Conservation (phyloP, 768 basidiomycete genomes). For the Phylloporus arenicola region DNA sequence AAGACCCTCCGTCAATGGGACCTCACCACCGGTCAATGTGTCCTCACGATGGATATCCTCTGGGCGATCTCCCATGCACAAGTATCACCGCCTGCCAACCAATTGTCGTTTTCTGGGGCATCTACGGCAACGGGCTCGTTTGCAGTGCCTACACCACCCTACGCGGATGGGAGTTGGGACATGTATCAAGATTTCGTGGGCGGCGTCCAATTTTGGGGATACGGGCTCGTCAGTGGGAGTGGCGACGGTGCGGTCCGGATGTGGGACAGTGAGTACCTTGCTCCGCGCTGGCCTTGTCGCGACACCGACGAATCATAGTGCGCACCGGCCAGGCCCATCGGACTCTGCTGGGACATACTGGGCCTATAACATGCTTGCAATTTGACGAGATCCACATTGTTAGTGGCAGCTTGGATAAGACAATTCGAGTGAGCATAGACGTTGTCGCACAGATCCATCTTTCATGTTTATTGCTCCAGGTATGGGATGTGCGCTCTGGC, state of each 20-base stretch:
- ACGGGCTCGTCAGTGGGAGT: slow-evolving; percentile 93
- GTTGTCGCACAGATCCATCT: neutral
- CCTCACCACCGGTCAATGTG: slow-evolving; percentile 92
- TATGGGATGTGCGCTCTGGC: slow-evolving; percentile 95
- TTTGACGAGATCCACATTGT: slow-evolving; percentile 95
- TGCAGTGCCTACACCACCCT: slow-evolving; percentile 80
- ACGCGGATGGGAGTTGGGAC: slow-evolving; percentile 87
- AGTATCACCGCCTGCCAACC: slow-evolving; percentile 35
- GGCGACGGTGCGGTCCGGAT: slow-evolving; percentile 96
- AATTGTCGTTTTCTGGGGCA: slow-evolving; percentile 46
- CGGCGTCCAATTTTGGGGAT: slow-evolving; percentile 97
- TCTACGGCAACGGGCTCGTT: slow-evolving; percentile 60
- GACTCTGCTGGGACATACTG: slow-evolving; percentile 88
- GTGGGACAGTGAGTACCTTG: slow-evolving; percentile 87
- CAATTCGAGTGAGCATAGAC: slow-evolving; percentile 61
- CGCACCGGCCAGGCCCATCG: slow-evolving; percentile 96
- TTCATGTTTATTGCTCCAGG: slow-evolving; percentile 40
- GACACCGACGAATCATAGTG: slow-evolving; percentile 48
- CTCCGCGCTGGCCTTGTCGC: neutral
- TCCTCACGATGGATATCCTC: slow-evolving; percentile 98
- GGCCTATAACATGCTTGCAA: slow-evolving; percentile 87
- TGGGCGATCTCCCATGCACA: slow-evolving; percentile 97
- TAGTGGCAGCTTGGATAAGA: slow-evolving; percentile 91
- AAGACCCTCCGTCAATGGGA: slow-evolving; percentile 99
- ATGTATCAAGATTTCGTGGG: slow-evolving; percentile 98